A percentile compares a stretch with the other conserved stretches of the same genome.
Evolutionary conservation across 2,329 filamentous ascomycete genomes (phyloP).

Genomic region (Fonsecaea pedrosoi): DNA sequence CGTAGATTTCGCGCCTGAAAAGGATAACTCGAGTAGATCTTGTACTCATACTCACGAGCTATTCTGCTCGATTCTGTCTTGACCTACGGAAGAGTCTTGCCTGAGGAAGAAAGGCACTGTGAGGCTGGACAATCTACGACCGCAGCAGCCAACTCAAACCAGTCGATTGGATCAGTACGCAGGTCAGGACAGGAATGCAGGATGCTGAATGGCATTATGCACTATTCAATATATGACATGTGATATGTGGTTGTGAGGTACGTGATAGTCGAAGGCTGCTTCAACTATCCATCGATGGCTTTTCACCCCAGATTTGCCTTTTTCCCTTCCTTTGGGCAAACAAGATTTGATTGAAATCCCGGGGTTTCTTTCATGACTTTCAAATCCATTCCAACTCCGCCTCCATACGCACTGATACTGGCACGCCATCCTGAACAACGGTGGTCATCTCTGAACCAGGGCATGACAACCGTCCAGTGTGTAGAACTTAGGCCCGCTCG

Average conservation of each 20-base stretch:
- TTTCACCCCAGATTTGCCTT: neutral
- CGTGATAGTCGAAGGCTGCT: constrained; percentile 1
- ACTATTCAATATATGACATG: neutral
- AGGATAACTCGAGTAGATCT: no score
- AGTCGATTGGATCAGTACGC: neutral
- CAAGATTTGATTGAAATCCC: neutral
- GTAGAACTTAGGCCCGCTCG: constrained; percentile 27
- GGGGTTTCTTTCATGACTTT: neutral
- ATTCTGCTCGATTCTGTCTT: neutral
- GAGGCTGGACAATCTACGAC: no score
- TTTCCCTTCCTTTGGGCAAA: neutral
- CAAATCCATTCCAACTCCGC: neutral
- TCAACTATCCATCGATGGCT: neutral
- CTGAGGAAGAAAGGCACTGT: neutral
- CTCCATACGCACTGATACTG: neutral
- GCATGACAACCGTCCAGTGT: no score
- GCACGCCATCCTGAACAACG: neutral
- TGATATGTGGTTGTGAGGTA: constrained; percentile 1
- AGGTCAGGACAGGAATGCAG: neutral
- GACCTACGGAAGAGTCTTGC: neutral
- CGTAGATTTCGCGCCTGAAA: no score
- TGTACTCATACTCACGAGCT: neutral
- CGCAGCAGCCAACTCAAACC: neutral
- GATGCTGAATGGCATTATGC: neutral
- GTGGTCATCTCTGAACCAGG: no score